These are phyloP conservation scores for Ophiostoma himal-ulmi DNA, from an alignment of 2,329 filamentous ascomycete genomes.

Conservation along the genomic window DNA sequence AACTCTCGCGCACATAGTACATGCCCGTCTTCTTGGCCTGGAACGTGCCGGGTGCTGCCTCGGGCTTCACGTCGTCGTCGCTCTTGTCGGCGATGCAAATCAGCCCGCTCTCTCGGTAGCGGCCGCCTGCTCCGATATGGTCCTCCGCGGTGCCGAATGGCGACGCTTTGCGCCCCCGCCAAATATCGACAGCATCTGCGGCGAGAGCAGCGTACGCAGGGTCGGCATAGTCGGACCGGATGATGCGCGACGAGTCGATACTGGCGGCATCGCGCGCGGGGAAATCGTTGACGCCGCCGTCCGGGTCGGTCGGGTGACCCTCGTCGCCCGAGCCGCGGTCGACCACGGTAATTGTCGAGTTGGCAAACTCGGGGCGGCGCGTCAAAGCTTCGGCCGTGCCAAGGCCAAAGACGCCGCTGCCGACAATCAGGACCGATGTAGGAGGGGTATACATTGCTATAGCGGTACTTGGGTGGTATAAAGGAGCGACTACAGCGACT, in stretches of 20 bases:
- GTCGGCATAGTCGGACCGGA: conserved; percentile 74
- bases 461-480: not conserved
- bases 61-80: conserved; percentile 15
- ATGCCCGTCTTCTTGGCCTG: conserved; percentile 39
- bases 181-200: conserved; percentile 61
- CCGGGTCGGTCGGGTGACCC: conserved; percentile 7
- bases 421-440: conserved; percentile 59
- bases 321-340: conserved; percentile 42
- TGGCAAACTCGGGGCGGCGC: conserved; percentile 50
- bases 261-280: conserved; percentile 55
- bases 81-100: conserved; percentile 52
- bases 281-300: conserved; percentile 41
- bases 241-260: conserved; percentile 59
- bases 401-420: conserved; percentile 60
- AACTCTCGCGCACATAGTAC: conserved; percentile 56
- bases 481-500: not conserved
- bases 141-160: conserved; percentile 34
- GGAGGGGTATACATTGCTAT: conserved; percentile 29
- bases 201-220: conserved; percentile 70
- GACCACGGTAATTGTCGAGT: conserved; percentile 53
- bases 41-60: not conserved
- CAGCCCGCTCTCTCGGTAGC: conserved; percentile 67
- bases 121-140: conserved; percentile 55
- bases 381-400: conserved; percentile 62
- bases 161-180: conserved; percentile 42